Conservation (phyloP, 106 monocot genomes). For the Cymbidium sinense region DNA sequence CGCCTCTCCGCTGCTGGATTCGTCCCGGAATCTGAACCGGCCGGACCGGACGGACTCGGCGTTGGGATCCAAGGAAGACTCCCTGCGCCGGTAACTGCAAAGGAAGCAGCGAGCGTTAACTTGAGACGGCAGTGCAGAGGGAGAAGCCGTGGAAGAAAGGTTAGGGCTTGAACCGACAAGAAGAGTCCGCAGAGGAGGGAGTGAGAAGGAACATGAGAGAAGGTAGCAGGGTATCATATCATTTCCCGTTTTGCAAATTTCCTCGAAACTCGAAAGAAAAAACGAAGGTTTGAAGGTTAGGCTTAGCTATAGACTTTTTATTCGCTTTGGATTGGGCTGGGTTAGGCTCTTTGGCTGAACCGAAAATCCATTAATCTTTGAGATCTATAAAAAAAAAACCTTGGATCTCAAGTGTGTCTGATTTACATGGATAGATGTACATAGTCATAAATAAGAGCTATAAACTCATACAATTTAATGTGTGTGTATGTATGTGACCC, state of each 20-base stretch:
- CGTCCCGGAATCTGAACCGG: conserved; percentile 21
- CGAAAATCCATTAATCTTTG: too few relatives aligned
- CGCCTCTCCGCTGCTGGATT: neutral
- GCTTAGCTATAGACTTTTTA: too few relatives aligned
- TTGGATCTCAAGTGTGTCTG: too few relatives aligned
- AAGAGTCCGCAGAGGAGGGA: neutral
- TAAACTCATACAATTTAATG: too few relatives aligned
- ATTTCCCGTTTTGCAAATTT: neutral
- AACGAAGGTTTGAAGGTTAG: too few relatives aligned
- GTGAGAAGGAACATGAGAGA: neutral
- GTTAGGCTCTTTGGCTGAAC: too few relatives aligned
- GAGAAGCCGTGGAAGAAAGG: neutral
- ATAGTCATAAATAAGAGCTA: too few relatives aligned
- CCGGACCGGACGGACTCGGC: conserved; percentile 27
- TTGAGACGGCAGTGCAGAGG: neutral
- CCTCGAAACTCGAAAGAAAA: too few relatives aligned
- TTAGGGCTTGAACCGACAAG: neutral
- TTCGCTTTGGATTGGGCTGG: too few relatives aligned
- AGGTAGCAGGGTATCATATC: conserved; percentile 16
- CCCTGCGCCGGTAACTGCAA: conserved; percentile 15
- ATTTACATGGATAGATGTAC: too few relatives aligned
- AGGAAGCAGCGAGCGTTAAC: neutral
- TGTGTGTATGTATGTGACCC: too few relatives aligned
- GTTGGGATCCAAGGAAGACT: conserved; percentile 23
- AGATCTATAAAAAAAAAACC: too few relatives aligned